phyloP scores from a whole-genome alignment of 2,329 filamentous ascomycete genomes.

The Dothistroma septosporum region DNA sequence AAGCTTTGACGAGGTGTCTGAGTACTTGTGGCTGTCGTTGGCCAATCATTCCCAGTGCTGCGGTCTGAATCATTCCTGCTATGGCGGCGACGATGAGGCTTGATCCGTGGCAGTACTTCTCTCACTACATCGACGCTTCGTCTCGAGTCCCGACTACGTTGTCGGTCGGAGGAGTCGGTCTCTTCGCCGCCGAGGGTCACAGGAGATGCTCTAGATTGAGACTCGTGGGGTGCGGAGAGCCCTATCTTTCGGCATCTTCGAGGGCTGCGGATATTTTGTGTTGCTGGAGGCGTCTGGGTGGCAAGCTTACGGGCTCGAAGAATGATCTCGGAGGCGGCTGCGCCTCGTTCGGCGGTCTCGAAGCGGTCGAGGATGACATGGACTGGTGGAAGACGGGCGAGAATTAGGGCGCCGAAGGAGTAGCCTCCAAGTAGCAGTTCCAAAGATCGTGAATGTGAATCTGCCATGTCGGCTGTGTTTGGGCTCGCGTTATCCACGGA shows the following conservation, averaged over 20 bases:
- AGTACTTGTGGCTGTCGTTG: constrained; percentile 32
- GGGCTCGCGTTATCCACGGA: background rate
- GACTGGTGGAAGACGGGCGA: constrained; percentile 64
- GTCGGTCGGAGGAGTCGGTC: constrained; percentile 37
- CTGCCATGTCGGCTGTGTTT: background rate
- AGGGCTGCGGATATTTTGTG: constrained; percentile 28
- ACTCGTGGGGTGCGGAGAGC: constrained; percentile 9
- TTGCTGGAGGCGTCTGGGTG: constrained; percentile 28
- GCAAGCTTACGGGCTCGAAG: constrained; percentile 66
- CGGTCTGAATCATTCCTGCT: constrained; percentile 11
- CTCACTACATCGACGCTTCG: constrained; percentile 36
- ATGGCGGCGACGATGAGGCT: constrained; percentile 26
- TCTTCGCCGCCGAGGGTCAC: constrained; percentile 46
- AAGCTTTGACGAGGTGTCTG: constrained; percentile 23
- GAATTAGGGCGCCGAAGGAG: constrained; percentile 84
- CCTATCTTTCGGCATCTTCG: constrained; percentile 30
- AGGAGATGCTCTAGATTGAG: constrained; percentile 12
- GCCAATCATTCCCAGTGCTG: constrained; percentile 15
- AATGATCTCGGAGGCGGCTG: constrained; percentile 64
- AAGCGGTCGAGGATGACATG: constrained; percentile 58
- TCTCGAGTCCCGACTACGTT: constrained; percentile 41
- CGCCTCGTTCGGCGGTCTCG: constrained; percentile 48
- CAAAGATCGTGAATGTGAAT: background rate
- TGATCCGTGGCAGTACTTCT: constrained; percentile 37
- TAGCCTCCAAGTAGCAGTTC: constrained; percentile 68